Percentiles rank a stretch among this genome's conserved stretches.
Evolutionary conservation across 2,329 filamentous ascomycete species (phyloP).

Genomic region (Fusarium udum): DNA sequence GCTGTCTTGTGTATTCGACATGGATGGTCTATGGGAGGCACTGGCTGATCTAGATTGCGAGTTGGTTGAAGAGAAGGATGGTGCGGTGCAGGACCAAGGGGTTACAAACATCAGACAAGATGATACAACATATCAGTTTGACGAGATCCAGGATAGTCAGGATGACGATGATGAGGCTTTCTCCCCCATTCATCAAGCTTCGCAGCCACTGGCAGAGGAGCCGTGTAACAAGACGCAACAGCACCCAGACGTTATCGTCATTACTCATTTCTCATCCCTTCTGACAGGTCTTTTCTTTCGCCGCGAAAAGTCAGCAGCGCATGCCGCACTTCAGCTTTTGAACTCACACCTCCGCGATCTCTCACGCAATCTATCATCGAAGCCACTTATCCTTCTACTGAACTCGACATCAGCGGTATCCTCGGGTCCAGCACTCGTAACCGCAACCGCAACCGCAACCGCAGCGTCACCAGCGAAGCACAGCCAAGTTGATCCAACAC

Average conservation of each 20-base stretch:
- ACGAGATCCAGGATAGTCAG: conserved; percentile 49
- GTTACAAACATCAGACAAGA: neutral
- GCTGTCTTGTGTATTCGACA: conserved; percentile 66
- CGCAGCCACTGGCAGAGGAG: neutral
- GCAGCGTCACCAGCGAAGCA: conserved; percentile 13
- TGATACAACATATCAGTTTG: neutral
- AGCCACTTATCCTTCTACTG: conserved; percentile 63
- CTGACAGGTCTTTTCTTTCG: conserved; percentile 63
- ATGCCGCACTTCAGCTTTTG: conserved; percentile 59
- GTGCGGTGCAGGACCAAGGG: neutral
- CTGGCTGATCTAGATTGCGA: conserved; percentile 58
- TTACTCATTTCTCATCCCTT: conserved; percentile 64
- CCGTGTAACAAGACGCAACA: neutral
- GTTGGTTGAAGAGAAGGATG: conserved; percentile 49
- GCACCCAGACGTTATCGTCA: conserved; percentile 57
- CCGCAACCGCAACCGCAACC: neutral
- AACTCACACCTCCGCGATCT: conserved; percentile 57
- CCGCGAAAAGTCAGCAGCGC: conserved; percentile 57
- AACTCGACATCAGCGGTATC: conserved; percentile 57
- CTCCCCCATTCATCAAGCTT: conserved; percentile 5
- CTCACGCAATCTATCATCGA: conserved; percentile 51
- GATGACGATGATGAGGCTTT: conserved; percentile 44
- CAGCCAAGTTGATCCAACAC: conserved; percentile 52
- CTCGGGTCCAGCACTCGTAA: neutral
- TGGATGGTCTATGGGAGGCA: conserved; percentile 67